phyloP scores from a whole-genome alignment of 805 yeast genomes.

The Yarrowia deformans region DNA sequence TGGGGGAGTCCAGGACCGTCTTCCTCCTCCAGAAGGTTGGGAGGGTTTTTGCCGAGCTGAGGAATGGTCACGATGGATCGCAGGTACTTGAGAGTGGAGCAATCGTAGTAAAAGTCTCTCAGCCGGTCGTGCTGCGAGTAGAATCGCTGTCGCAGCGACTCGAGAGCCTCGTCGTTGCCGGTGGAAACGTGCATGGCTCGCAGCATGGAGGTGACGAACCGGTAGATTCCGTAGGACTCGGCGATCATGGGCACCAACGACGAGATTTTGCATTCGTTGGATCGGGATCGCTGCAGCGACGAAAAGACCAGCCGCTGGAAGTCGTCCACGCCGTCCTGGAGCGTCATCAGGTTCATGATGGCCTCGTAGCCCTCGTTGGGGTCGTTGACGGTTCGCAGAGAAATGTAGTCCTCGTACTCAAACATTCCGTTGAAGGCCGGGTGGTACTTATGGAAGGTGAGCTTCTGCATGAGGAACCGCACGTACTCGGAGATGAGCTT shows the following conservation, averaged over 20 bases:
- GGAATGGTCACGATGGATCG: slow-evolving; percentile 85
- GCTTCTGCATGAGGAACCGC: slow-evolving; percentile 69
- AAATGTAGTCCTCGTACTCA: slow-evolving; percentile 93
- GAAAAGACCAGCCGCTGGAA: slow-evolving; percentile 80
- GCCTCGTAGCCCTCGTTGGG: slow-evolving; percentile 97
- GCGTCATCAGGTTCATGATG: slow-evolving; percentile 78
- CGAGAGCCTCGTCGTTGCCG: slow-evolving; percentile 75
- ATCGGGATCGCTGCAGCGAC: slow-evolving; percentile 64
- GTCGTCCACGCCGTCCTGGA: slow-evolving; percentile 84
- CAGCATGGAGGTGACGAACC: slow-evolving; percentile 87
- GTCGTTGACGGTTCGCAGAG: slow-evolving; percentile 84
- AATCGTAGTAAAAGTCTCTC: slow-evolving; percentile 86
- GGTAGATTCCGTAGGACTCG: slow-evolving; percentile 91
- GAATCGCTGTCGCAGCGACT: slow-evolving; percentile 75
- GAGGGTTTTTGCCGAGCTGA: slow-evolving; percentile 64
- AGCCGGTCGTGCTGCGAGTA: slow-evolving; percentile 72
- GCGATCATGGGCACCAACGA: slow-evolving; percentile 89
- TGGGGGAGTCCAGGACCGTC: slow-evolving; percentile 54
- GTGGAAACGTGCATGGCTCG: slow-evolving; percentile 82
- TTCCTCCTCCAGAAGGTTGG: slow-evolving; percentile 59
- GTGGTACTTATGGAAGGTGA: slow-evolving; percentile 82
- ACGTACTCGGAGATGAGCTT: slow-evolving; percentile 80
- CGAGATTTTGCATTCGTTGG: slow-evolving; percentile 77
- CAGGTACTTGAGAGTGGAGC: slow-evolving; percentile 81
- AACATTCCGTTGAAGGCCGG: slow-evolving; percentile 93